Conservation (phyloP, 1,139 yeast genomes). For the Blastobotrys proliferans region DNA sequence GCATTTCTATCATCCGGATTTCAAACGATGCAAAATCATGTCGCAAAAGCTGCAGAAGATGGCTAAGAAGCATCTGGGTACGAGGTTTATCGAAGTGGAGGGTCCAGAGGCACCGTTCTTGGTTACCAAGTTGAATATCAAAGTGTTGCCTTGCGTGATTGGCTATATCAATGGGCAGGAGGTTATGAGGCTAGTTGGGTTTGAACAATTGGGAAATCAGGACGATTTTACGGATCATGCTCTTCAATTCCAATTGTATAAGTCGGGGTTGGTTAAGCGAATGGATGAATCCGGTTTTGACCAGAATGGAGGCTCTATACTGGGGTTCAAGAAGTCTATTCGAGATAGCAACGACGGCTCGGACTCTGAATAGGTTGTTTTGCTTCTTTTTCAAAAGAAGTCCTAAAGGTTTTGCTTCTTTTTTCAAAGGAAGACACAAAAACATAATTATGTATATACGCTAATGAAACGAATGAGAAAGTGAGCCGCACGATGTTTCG, state of each 20-base stretch:
- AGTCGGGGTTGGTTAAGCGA: conserved; percentile 21
- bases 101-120: conserved; percentile 71
- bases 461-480: too few relatives aligned
- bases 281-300: conserved; percentile 1
- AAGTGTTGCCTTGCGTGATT: conserved; percentile 68
- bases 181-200: conserved; percentile 58
- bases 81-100: conserved; percentile 53
- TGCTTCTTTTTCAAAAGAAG: background rate
- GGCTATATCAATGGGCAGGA: conserved; percentile 61
- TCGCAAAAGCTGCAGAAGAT: conserved; percentile 37
- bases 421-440: background rate
- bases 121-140: conserved; percentile 55
- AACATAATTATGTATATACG: too few relatives aligned
- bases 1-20: conserved; percentile 62
- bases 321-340: conserved; percentile 7
- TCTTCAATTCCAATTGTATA: conserved; percentile 41
- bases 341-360: background rate
- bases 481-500: too few relatives aligned
- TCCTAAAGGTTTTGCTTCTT: background rate
- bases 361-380: background rate
- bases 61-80: conserved; percentile 55
- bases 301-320: background rate
- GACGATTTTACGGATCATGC: conserved; percentile 41
- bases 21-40: conserved; percentile 56
- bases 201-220: conserved; percentile 50